phyloP scores from a whole-genome alignment of 345 rosid species.

The Bruguiera gymnorhiza region DNA sequence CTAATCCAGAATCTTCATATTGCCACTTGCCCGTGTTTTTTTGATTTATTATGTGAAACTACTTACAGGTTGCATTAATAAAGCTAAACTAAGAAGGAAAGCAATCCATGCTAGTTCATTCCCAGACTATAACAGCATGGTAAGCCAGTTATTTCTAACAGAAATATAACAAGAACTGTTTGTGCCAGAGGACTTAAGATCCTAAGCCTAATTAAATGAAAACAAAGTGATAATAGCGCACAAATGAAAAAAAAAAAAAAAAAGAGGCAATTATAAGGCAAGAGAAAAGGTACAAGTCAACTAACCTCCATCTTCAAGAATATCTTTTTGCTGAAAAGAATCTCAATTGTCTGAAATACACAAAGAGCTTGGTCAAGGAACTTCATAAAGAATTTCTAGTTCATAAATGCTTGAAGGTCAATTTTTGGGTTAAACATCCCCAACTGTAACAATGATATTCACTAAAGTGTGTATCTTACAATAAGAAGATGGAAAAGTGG shows the following conservation, averaged over 20 bases:
- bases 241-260: too few species aligned
- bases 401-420: too few species aligned
- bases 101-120: too few species aligned
- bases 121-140: too few species aligned
- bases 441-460: too few species aligned
- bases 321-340: slow-evolving; percentile 60
- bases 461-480: too few species aligned
- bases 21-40: too few species aligned
- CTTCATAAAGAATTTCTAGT: not conserved
- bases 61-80: too few species aligned
- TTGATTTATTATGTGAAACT: too few species aligned
- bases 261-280: not conserved
- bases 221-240: not conserved
- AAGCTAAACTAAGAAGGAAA: too few species aligned
- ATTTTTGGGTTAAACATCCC: too few species aligned
- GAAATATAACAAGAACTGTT: not conserved
- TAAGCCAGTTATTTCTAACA: not conserved
- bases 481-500: not conserved
- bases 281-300: not conserved
- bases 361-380: slow-evolving; percentile 1
- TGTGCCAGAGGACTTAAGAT: not conserved
- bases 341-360: slow-evolving; percentile 68
- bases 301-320: slow-evolving; percentile 78
- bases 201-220: not conserved
- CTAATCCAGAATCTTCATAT: too few species aligned